A percentile compares a stretch with the other conserved stretches of the same genome.
Conservation (phyloP, 2,329 filamentous ascomycete species). For the Xylariaceae sp. region DNA sequence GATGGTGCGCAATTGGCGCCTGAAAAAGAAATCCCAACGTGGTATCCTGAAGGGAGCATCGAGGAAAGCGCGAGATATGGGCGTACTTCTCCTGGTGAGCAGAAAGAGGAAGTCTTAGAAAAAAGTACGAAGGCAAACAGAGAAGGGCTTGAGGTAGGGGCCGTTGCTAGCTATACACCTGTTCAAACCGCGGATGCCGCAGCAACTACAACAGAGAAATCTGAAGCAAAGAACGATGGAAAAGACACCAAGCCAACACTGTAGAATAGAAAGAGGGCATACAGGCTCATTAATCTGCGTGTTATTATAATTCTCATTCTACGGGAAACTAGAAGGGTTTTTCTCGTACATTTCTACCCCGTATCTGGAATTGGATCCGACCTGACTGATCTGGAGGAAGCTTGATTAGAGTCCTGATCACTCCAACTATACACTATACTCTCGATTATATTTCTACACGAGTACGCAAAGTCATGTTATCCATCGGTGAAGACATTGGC, state of each 20-base stretch:
- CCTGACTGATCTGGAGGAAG: too few relatives aligned
- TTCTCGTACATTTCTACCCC: too few relatives aligned
- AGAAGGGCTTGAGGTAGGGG: background rate
- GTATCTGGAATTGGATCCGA: too few relatives aligned
- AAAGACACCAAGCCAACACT: background rate
- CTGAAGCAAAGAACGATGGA: background rate
- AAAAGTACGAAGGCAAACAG: background rate
- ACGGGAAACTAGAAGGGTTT: too few relatives aligned
- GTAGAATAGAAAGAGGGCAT: background rate
- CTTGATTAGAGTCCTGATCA: too few relatives aligned
- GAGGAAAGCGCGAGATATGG: slow-evolving; percentile 15
- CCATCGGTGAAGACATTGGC: too few relatives aligned
- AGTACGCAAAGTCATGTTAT: too few relatives aligned
- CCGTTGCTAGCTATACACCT: slow-evolving; percentile 2
- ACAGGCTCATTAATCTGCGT: too few relatives aligned
- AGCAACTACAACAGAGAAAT: background rate
- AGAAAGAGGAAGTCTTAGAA: background rate
- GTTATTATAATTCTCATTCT: too few relatives aligned
- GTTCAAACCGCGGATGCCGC: slow-evolving; percentile 1
- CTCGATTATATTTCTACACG: too few relatives aligned
- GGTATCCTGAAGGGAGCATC: slow-evolving; percentile 20
- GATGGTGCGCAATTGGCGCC: slow-evolving; percentile 20
- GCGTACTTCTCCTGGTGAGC: slow-evolving; percentile 1
- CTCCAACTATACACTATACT: too few relatives aligned
- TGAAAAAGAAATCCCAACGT: slow-evolving; percentile 17